Conservation (phyloP, 331 rosid species). For the Dryas integrifolia region DNA sequence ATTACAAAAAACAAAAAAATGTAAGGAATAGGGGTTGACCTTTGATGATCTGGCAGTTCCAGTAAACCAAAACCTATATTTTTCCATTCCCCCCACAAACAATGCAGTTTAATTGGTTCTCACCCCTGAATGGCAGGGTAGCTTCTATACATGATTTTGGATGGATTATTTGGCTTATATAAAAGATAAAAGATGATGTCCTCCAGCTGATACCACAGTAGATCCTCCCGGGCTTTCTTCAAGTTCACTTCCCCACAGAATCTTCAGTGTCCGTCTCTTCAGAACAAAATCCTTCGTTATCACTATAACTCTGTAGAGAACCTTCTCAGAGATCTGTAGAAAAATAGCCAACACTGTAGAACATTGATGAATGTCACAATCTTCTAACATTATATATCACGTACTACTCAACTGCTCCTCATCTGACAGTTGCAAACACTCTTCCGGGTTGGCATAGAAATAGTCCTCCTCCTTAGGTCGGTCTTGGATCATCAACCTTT, state of each 20-base stretch:
- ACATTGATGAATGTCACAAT: constrained; percentile 35
- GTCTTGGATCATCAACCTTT: constrained; percentile 65
- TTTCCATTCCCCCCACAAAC: constrained; percentile 50
- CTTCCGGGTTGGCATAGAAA: constrained; percentile 82
- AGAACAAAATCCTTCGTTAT: constrained; percentile 36
- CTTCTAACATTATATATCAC: constrained; percentile 36
- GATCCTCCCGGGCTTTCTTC: constrained; percentile 34
- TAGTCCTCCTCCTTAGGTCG: constrained; percentile 90
- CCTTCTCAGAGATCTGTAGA: constrained; percentile 34
- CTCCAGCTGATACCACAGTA: constrained; percentile 37
- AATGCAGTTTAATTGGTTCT: constrained; percentile 51
- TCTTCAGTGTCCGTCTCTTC: constrained; percentile 41
- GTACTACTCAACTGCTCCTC: constrained; percentile 48
- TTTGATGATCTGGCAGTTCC: constrained; percentile 41
- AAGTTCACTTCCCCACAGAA: constrained; percentile 35
- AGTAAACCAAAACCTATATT: constrained; percentile 44
- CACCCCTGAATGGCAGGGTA: constrained; percentile 86
- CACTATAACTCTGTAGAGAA: constrained; percentile 41
- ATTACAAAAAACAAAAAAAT: constrained; percentile 20
- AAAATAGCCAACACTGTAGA: constrained; percentile 46
- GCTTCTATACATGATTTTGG: constrained; percentile 75
- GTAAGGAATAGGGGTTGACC: constrained; percentile 38
- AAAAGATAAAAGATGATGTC: constrained; percentile 37
- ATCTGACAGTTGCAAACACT: constrained; percentile 56
- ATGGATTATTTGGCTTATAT: constrained; percentile 56